Conservation (phyloP, 2,329 filamentous ascomycete genomes). For the Fusarium dimerum region DNA sequence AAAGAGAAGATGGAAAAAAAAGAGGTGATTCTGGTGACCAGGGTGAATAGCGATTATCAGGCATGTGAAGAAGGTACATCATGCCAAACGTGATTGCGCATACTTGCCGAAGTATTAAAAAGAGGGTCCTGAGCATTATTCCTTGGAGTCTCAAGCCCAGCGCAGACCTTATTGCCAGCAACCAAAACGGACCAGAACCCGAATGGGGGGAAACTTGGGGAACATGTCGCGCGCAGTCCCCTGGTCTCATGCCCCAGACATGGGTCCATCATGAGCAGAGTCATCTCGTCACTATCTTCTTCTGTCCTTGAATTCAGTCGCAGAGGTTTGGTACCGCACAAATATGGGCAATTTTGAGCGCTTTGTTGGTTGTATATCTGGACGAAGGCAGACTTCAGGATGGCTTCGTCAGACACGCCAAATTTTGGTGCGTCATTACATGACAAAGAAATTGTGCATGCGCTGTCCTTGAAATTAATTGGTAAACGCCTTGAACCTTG, state of each 20-base stretch:
- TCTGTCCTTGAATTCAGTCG: not conserved
- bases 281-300: not conserved
- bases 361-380: not conserved
- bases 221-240: not conserved
- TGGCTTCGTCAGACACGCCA: no score
- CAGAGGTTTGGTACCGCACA: not conserved
- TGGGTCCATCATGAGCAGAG: not conserved
- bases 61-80: constrained; percentile 28
- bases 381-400: no score
- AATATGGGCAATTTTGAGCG: not conserved
- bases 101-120: constrained; percentile 22
- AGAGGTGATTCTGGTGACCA: not conserved
- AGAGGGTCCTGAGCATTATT: constrained; percentile 21
- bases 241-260: not conserved
- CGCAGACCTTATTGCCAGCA: constrained; percentile 19
- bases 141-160: constrained; percentile 10
- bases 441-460: no score
- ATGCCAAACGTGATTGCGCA: constrained; percentile 12
- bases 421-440: no score
- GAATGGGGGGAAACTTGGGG: constrained; percentile 19
- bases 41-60: constrained; percentile 12
- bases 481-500: no score
- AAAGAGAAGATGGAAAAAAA: not conserved
- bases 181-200: constrained; percentile 16
- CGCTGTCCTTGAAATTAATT: no score